Evolutionary conservation across 2,329 filamentous ascomycete species (phyloP).

Genomic region (Neofusicoccum laricinum): DNA sequence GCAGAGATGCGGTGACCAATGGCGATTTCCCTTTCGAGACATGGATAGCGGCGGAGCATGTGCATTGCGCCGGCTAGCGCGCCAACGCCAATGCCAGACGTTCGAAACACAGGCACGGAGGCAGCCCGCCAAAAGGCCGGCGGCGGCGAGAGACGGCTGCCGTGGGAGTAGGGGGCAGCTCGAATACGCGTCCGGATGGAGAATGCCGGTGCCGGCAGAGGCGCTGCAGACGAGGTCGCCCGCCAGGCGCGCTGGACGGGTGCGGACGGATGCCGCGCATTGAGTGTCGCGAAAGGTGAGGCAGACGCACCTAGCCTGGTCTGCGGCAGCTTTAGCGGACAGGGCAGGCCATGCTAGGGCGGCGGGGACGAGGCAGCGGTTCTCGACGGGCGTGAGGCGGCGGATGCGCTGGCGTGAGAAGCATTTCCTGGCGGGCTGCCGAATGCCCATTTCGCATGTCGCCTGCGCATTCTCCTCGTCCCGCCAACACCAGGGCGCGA

Average conservation of each 20-base stretch:
- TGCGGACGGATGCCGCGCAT: not conserved
- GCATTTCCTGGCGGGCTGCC: conserved; percentile 1
- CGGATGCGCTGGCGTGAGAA: conserved; percentile 11
- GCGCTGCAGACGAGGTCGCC: not conserved
- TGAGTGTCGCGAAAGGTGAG: not conserved
- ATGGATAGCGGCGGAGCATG: not conserved
- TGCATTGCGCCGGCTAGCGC: conserved; percentile 2
- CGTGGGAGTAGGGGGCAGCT: not conserved
- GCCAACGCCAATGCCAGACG: not conserved
- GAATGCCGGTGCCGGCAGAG: not conserved
- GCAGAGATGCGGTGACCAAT: conserved; percentile 2
- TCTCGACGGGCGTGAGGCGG: not conserved
- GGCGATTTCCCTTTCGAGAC: conserved; percentile 10
- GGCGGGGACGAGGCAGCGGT: not conserved
- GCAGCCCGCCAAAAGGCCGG: not conserved
- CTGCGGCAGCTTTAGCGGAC: not conserved
- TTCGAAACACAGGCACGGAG: not conserved
- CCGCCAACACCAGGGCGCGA: not conserved
- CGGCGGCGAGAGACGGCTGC: not conserved
- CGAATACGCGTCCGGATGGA: not conserved
- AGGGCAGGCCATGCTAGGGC: not conserved
- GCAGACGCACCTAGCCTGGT: too few species aligned
- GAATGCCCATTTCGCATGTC: conserved; percentile 4
- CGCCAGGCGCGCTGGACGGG: not conserved
- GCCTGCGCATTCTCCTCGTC: not conserved